Evolutionary conservation across 2,329 filamentous ascomycete genomes (phyloP), one percentile per base, ranked within the genome.

Genomic region (Myriosclerotinia scirpicola): DNA sequence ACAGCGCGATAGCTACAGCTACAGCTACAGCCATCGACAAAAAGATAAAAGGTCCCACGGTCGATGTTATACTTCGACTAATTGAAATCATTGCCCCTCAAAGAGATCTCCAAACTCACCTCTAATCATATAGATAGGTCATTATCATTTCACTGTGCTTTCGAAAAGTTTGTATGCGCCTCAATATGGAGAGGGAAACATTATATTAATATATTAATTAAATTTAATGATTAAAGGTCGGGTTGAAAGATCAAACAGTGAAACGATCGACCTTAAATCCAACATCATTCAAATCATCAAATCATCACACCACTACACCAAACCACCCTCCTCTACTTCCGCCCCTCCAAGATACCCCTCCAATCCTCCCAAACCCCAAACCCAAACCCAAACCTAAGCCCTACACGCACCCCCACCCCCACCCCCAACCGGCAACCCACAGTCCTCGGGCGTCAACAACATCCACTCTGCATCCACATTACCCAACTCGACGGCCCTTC

Each of bases 391-490:
- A 38, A 50, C 14, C 30, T 60, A 50, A 50, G 20, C 20, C n/a
- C 44, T 7, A 17, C 56, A 59, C 1, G 26, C 44, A n/a, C 38
- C 40, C 15, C 12, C 8, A 7, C 55, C 2, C n/a, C 46, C 30
- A 15, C 26, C 26, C 4, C 12, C 59, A 38, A 46, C 15, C 8
- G 55, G 42, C 68, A 80, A 65, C 17, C 76, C 78, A 74, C 85
- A 88, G 70, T 78, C 75, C 68, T 73, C 78, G 46, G 73, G 66
- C 34, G 72, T 76, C 53, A 85, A 81, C 77, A 82, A 78, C 52
- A 72, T 75, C 40, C 81, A 81, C 8, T 74, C 72, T n/a, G 83
- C 85, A 38, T 85, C 80, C 63, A 88, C 71, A 26, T 82, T 79
- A 26, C 86, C 86, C 52, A 87, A 76, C 65, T 76, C 69, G 9